Percentiles rank a stretch among this genome's conserved stretches.
phyloP scores from a whole-genome alignment of 2,329 filamentous ascomycete species.

The Cercospora sp. region DNA sequence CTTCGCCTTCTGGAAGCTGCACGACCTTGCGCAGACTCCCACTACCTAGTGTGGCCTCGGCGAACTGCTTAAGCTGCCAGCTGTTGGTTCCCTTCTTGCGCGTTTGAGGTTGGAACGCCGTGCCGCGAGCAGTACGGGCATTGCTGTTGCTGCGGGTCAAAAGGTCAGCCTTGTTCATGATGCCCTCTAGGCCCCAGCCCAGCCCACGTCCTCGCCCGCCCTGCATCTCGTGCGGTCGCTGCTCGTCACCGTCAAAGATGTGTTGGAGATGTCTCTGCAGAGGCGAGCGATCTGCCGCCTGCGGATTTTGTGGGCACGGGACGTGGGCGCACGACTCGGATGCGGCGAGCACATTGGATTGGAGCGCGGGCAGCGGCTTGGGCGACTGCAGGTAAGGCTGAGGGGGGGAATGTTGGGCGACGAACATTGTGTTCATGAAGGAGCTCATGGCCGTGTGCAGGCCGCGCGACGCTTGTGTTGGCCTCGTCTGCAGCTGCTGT shows the following conservation, averaged over 20 bases:
- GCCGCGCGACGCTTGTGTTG: not conserved
- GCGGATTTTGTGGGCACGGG: slow-evolving; percentile 32
- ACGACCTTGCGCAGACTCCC: slow-evolving; percentile 95
- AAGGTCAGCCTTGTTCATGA: slow-evolving; percentile 40
- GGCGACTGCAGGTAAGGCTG: slow-evolving; percentile 20
- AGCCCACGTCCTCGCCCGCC: slow-evolving; percentile 13
- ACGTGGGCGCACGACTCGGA: slow-evolving; percentile 43
- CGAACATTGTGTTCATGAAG: slow-evolving; percentile 80
- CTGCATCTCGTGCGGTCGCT: slow-evolving; percentile 31
- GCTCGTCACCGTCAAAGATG: slow-evolving; percentile 28
- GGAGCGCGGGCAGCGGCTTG: slow-evolving; percentile 46
- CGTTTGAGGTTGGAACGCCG: slow-evolving; percentile 86
- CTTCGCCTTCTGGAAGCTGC: slow-evolving; percentile 93
- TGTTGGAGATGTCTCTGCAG: slow-evolving; percentile 38
- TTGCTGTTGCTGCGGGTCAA: slow-evolving; percentile 43
- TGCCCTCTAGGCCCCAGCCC: slow-evolving; percentile 31
- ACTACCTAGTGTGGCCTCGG: slow-evolving; percentile 91
- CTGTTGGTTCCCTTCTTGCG: slow-evolving; percentile 81
- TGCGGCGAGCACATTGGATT: slow-evolving; percentile 45
- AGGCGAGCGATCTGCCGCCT: slow-evolving; percentile 36
- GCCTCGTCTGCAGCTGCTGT: not conserved
- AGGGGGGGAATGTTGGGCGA: slow-evolving; percentile 38
- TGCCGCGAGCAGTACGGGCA: slow-evolving; percentile 67
- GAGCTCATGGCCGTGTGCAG: slow-evolving; percentile 60
- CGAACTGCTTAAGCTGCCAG: slow-evolving; percentile 96